Evolutionary conservation across 2,329 filamentous ascomycete species (phyloP), one percentile per base, ranked within the genome.

Genomic region (Chrysoporthe austroafricana): DNA sequence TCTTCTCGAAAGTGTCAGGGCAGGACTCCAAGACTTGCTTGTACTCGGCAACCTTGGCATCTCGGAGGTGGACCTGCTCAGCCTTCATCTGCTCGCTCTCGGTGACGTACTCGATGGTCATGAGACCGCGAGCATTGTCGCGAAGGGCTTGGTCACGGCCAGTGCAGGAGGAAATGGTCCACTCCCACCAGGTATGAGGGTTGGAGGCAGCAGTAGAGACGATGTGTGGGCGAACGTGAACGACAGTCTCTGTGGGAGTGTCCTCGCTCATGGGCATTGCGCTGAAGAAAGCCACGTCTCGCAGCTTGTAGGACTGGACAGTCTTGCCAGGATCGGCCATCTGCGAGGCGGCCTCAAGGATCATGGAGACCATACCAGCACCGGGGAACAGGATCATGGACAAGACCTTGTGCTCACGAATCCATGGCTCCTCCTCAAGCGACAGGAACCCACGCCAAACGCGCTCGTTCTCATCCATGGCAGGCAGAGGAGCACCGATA

Each of bases 241-340:
- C 61, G 18, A 66, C 56, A 4, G 64, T 64, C 66, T 68, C 66
- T 63, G 66, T 68, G 2, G 66, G 62, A n/a, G 63, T 62, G 34
- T 66, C 67, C 46, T 69, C 67, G 39, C 59, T 64, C 61, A 69
- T 48, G 3, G 64, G 56, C 60, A 69, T 66, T 48, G 67, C 67
- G 9, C 61, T 62, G 42, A 66, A 63, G 63, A 68, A 65, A 14
- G 63, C 61, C 13, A 70, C 63, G 16, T 68, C 66, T 8, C 66
- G 66, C 48, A 68, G 63, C 18, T 63, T 57, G 59, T 69, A 46
- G 3, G 48, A 42, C 11, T 63, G 64, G 3, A 66, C 32, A 2
- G 60, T 68, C 18, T 74, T 76, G n/a, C 72, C 73, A 9, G 72
- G 66, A 8, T 70, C 67, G 58, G 66, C 66, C 36, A 68, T 62